Base-by-base conservation (phyloP, 2,329 filamentous ascomycete species). In the Drechslerella stenobrocha region DNA sequence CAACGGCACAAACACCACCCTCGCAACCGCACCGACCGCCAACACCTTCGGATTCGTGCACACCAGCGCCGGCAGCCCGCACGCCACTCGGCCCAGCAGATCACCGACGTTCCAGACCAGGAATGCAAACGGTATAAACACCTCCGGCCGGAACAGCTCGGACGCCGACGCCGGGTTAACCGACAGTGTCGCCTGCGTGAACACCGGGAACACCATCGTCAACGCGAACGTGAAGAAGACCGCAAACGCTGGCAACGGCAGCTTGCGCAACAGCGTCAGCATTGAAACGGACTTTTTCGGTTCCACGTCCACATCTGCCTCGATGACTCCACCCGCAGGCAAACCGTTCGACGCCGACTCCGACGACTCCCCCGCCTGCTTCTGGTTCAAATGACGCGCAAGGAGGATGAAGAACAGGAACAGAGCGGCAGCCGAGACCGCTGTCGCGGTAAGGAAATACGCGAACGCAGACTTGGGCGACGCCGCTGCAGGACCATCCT, bases 191-290 rank as follows among this genome's bases (percentile, higher is more conserved):
- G 66, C 59, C 47, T 72, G 79, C 0, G 93, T 97, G 77, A 95
- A 95, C 67, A 97, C 89, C 0, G 93, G 93, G 79, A 91, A 97
- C 75, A 93, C 85, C 92, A 98, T 97, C 50, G 91, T 91, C 56
- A 92, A 78, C 40, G 82, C 78, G 74, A 97, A 97, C 74, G 87
- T 90, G 70, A 91, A 75, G 73, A 89, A 90, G 11, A 96, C 84
- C 5, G 88, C 84, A n/a, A 81, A 79, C 0, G 89, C 84, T 11
- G 90, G 81, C 83, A 87, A 95, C 73, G 83, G 84, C 44, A 97
- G 82, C 76, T 95, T 95, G 67, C 79, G 79, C 73, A 93, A 85
- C 2, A 97, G 82, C 0, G 79, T 79, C 70, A 79, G 79, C 70
- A 96, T 81, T 8, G 84, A 78, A 1, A 88, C 78, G 1, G 77